Evolutionary conservation across 1,284 basidiomycete species (phyloP).

Genomic region (Vanrija sp.): DNA sequence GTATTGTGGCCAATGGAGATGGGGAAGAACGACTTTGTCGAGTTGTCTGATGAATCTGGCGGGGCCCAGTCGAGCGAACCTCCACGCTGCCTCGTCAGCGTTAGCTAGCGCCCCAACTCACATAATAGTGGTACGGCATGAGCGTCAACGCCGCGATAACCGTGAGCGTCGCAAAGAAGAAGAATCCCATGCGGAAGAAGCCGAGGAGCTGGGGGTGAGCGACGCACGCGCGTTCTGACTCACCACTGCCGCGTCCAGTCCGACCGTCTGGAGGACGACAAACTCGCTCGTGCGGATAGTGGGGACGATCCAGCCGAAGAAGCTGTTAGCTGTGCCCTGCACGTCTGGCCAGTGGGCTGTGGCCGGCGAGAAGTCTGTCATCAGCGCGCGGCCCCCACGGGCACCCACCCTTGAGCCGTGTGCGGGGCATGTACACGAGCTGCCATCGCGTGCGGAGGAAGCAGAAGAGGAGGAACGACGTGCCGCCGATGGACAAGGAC

Average conservation of each 20-base stretch:
- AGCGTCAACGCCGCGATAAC: constrained; percentile 71
- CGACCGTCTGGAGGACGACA: constrained; percentile 92
- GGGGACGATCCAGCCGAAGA: constrained; percentile 94
- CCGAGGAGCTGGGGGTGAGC: constrained; percentile 64
- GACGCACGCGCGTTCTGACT: constrained; percentile 26
- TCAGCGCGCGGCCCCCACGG: background rate
- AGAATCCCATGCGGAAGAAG: constrained; percentile 93
- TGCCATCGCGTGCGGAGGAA: constrained; percentile 83
- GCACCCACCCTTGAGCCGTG: constrained; percentile 79
- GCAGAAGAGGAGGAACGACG: constrained; percentile 81
- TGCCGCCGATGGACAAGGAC: constrained; percentile 70
- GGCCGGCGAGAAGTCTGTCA: constrained; percentile 40
- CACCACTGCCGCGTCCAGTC: constrained; percentile 89
- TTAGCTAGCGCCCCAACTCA: constrained; percentile 45
- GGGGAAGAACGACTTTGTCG: background rate
- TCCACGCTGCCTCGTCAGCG: constrained; percentile 58
- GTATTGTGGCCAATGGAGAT: background rate
- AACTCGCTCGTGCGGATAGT: constrained; percentile 86
- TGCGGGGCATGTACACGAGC: constrained; percentile 82
- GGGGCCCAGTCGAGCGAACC: constrained; percentile 62
- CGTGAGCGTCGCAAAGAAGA: constrained; percentile 78
- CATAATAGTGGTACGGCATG: constrained; percentile 86
- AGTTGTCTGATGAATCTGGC: constrained; percentile 54
- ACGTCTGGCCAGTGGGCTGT: constrained; percentile 35
- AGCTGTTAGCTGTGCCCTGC: constrained; percentile 35